Base-by-base conservation (phyloP, 345 rosid species). In the Sapria himalayana region DNA sequence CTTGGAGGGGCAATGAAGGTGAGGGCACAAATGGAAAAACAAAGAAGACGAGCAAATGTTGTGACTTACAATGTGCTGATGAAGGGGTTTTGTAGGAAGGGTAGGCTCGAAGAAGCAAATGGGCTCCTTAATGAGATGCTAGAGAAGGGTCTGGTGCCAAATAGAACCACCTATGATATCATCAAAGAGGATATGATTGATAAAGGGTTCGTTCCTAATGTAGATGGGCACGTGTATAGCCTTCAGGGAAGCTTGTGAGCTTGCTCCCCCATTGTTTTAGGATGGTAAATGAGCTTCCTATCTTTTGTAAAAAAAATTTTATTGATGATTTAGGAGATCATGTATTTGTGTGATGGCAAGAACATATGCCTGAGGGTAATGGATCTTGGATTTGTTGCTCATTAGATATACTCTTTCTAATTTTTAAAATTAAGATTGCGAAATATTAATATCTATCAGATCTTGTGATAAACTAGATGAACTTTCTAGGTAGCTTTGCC, bases 131-230 rank as follows among this genome's bases (percentile, higher is more conserved):
- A 80, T 66, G 95, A 79, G 69, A 71, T 84, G 89, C 50, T 85
- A 59, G 85, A 85, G 76, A 73, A 61, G 62, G 96, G 92, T 58
- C 31, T 85, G 51, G 48, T 73, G 36, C 92, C 85, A 6, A 81
- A 81, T 55, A 25, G 55, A 43, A 54, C 49, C 33, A 81, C 92
- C 4, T 81, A 71, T 49, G 73, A 81, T 57, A 66, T 72, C 45
- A 60, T 85, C 48, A 74, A 23, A 58, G 64, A 37, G 50, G 91
- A 80, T 61, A 74, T 85, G 85, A 40, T 80, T 49, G 93, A 70
- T 22, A 78, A 75, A 64, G 92, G 92, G 29, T 77, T 85, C 52
- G 57, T 78, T 29, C 96, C 93, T 1, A 82, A 81, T 55, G 73
- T 85, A 44, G 64, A 80, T 64, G 93, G 92, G 16, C 96, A 77